A percentile compares a stretch with the other conserved stretches of the same genome.
These are phyloP conservation scores for Boehmeria nivea DNA, from an alignment of 306 rosid species.

Conservation along the genomic window DNA sequence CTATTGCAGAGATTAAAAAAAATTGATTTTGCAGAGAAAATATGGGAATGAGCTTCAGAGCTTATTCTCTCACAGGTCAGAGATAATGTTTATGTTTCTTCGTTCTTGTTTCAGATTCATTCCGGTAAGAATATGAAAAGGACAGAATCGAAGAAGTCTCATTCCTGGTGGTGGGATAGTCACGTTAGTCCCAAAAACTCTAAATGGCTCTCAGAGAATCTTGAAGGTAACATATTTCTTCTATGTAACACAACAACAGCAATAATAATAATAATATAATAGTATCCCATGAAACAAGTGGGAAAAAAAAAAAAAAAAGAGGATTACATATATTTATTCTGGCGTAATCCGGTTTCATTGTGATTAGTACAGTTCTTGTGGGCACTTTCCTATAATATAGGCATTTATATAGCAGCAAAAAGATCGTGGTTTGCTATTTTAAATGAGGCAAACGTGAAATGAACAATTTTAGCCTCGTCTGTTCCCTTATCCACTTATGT, in stretches of 20 bases:
- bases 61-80: too few relatives aligned
- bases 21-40: too few relatives aligned
- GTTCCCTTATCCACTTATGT: constrained; percentile 13
- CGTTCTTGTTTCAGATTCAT: constrained; percentile 32
- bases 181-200: constrained; percentile 71
- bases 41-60: too few relatives aligned
- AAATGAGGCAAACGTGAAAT: constrained; percentile 38
- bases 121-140: constrained; percentile 50
- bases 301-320: background rate
- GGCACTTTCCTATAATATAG: constrained; percentile 3
- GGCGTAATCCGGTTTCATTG: background rate
- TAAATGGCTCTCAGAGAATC: constrained; percentile 83
- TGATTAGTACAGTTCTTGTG: background rate
- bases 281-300: too few relatives aligned
- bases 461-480: constrained; percentile 23
- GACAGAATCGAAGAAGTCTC: constrained; percentile 60
- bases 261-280: too few relatives aligned
- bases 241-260: too few relatives aligned
- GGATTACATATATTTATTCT: constrained; percentile 10
- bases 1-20: too few relatives aligned
- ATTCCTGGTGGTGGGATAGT: constrained; percentile 99
- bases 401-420: background rate
- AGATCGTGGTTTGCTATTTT: constrained; percentile 18
- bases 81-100: too few relatives aligned
- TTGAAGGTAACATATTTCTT: constrained; percentile 45